phyloP scores from a whole-genome alignment of 2,329 filamentous ascomycete species.

The Colletotrichum lindemuthianum region DNA sequence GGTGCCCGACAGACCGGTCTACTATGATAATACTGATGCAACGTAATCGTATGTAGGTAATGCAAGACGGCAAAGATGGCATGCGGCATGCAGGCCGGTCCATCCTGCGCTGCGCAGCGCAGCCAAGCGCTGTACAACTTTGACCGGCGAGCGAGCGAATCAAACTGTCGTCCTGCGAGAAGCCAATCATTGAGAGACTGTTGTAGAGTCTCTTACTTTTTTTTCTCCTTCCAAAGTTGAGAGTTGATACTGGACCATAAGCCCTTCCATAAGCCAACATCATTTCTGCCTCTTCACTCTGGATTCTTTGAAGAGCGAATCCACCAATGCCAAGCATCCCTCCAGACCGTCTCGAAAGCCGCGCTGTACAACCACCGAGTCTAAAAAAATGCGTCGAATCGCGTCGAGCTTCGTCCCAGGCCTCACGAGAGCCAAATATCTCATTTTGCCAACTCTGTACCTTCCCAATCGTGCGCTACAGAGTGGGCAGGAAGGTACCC shows the following conservation, averaged over 20 bases:
- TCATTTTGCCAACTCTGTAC: not conserved
- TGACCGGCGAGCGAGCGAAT: not conserved
- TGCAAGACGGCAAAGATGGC: too few species aligned
- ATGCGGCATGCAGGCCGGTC: not conserved
- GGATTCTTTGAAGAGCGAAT: not conserved
- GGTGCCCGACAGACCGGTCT: too few species aligned
- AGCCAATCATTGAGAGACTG: not conserved
- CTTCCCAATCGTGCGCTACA: constrained; percentile 15
- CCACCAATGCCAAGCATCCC: not conserved
- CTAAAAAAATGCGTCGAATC: constrained; percentile 8
- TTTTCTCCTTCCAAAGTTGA: too few species aligned
- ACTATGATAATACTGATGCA: too few species aligned
- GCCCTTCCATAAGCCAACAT: not conserved
- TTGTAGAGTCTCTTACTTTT: too few species aligned
- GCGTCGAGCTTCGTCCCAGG: not conserved
- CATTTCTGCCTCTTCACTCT: not conserved
- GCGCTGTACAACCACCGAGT: constrained; percentile 1
- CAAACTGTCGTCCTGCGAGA: not conserved
- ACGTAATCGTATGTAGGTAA: too few species aligned
- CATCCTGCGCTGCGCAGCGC: not conserved
- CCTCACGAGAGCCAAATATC: not conserved
- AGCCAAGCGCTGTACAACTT: not conserved
- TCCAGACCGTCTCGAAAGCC: not conserved
- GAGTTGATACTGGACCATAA: too few species aligned
- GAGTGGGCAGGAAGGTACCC: too few species aligned